A percentile compares a stretch with the other conserved stretches of the same genome.
These are phyloP conservation scores for Epithemia pelagica DNA, from an alignment of 108 stramenopile genomes.

Conservation along the genomic window DNA sequence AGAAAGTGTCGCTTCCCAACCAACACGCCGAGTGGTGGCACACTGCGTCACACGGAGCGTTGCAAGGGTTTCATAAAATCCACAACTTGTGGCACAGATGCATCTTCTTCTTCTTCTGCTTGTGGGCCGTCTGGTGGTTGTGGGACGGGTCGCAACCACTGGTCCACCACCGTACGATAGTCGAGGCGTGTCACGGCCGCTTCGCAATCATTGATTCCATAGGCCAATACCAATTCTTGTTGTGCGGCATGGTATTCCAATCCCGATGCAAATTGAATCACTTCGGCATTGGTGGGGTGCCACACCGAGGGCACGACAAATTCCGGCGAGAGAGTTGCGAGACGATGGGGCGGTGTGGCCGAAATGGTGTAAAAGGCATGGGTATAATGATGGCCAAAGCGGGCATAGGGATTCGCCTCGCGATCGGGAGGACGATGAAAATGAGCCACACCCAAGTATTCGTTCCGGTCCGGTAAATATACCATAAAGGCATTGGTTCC, in stretches of 20 bases:
- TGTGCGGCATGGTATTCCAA: conserved; percentile 44
- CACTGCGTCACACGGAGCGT: too few relatives aligned
- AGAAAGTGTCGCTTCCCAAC: too few relatives aligned
- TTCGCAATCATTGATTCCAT: conserved; percentile 68
- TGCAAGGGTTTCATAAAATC: conserved; percentile 14
- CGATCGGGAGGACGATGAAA: conserved; percentile 77
- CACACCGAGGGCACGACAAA: conserved; percentile 41
- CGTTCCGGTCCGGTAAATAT: conserved; percentile 38
- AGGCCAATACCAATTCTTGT: conserved; percentile 32
- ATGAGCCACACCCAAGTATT: conserved; percentile 78
- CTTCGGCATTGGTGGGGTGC: conserved; percentile 44
- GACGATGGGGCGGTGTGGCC: conserved; percentile 26
- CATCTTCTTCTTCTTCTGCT: conserved; percentile 57
- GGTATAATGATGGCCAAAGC: conserved; percentile 86
- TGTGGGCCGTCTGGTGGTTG: too few relatives aligned
- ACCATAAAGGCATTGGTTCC: conserved; percentile 84
- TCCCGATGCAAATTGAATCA: conserved; percentile 81
- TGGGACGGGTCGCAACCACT: conserved; percentile 26
- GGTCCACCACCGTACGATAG: conserved; percentile 13
- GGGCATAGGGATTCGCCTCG: conserved; percentile 53
- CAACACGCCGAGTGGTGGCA: too few relatives aligned
- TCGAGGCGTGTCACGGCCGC: conserved; percentile 31
- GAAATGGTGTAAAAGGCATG: conserved; percentile 47
- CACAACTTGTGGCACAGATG: conserved; percentile 4
- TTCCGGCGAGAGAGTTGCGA: conserved; percentile 65